phyloP scores from a whole-genome alignment of 495 filamentous ascomycete species.

The Neurospora cerealis region DNA sequence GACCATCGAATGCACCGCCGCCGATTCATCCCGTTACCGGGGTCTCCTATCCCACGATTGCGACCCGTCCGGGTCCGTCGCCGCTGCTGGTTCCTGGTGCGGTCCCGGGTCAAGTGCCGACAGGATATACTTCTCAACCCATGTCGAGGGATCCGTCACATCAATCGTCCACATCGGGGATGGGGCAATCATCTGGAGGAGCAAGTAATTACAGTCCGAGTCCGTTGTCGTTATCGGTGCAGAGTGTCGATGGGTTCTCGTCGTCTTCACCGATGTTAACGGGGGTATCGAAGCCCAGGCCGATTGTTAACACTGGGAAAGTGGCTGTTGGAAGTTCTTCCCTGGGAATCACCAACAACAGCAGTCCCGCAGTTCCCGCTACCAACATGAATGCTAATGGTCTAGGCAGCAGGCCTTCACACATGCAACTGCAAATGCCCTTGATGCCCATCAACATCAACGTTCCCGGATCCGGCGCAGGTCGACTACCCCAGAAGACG shows the following conservation, averaged over 20 bases:
- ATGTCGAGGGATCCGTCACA: slow-evolving; percentile 38
- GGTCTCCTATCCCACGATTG: not conserved
- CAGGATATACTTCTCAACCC: slow-evolving; percentile 47
- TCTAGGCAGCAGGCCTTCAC: not conserved
- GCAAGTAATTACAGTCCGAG: not conserved
- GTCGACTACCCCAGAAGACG: not conserved
- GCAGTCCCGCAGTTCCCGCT: not conserved
- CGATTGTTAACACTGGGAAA: not conserved
- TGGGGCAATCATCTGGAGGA: not conserved
- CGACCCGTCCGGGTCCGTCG: not conserved
- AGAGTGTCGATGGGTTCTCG: not conserved
- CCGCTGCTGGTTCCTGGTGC: not conserved
- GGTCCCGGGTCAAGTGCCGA: slow-evolving; percentile 5
- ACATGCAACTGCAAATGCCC: not conserved
- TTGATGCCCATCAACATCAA: not conserved
- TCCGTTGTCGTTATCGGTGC: not conserved
- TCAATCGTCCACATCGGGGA: not conserved
- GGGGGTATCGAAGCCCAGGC: not conserved
- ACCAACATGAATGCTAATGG: not conserved
- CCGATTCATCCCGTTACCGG: not conserved
- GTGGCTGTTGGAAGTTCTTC: not conserved
- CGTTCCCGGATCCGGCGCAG: slow-evolving; percentile 12
- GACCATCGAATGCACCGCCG: not conserved
- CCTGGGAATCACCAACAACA: not conserved
- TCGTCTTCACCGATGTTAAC: not conserved